These are phyloP conservation scores for Fomitopsis palustris DNA, from an alignment of 1,284 basidiomycete species.

Conservation along the genomic window DNA sequence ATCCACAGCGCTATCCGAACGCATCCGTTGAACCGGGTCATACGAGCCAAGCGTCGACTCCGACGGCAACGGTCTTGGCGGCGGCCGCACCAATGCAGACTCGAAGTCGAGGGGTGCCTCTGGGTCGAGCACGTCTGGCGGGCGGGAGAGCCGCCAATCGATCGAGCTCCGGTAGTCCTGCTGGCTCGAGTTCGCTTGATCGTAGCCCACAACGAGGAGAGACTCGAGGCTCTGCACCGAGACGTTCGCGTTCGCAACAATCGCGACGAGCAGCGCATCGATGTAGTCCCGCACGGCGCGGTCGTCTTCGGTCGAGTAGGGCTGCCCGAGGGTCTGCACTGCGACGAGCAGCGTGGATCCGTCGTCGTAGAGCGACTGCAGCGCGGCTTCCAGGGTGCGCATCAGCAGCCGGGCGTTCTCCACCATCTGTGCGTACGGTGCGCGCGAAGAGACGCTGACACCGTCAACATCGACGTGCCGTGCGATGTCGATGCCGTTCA, in stretches of 20 bases:
- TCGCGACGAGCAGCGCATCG: slow-evolving; percentile 43
- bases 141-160: slow-evolving; percentile 51
- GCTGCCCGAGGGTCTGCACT: slow-evolving; percentile 38
- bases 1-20: slow-evolving; percentile 23
- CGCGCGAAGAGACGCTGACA: slow-evolving; percentile 47
- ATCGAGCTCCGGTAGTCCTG: slow-evolving; percentile 70
- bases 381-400: slow-evolving; percentile 60
- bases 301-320: slow-evolving; percentile 6
- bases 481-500: slow-evolving; percentile 71
- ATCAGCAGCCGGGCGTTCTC: slow-evolving; percentile 63
- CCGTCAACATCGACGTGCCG: slow-evolving; percentile 77
- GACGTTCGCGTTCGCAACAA: slow-evolving; percentile 50
- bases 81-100: slow-evolving; percentile 43
- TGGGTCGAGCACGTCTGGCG: background rate
- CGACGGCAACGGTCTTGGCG: slow-evolving; percentile 19
- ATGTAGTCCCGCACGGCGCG: slow-evolving; percentile 39
- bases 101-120: slow-evolving; percentile 57
- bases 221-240: slow-evolving; percentile 60
- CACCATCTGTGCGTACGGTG: slow-evolving; percentile 59
- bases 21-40: slow-evolving; percentile 23
- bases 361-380: slow-evolving; percentile 74
- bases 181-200: slow-evolving; percentile 64
- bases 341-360: slow-evolving; percentile 53
- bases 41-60: slow-evolving; percentile 26
- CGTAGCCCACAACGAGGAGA: slow-evolving; percentile 59